Evolutionary conservation across 2,329 filamentous ascomycete genomes (phyloP).

Genomic region (Aspergillus fijiensis): DNA sequence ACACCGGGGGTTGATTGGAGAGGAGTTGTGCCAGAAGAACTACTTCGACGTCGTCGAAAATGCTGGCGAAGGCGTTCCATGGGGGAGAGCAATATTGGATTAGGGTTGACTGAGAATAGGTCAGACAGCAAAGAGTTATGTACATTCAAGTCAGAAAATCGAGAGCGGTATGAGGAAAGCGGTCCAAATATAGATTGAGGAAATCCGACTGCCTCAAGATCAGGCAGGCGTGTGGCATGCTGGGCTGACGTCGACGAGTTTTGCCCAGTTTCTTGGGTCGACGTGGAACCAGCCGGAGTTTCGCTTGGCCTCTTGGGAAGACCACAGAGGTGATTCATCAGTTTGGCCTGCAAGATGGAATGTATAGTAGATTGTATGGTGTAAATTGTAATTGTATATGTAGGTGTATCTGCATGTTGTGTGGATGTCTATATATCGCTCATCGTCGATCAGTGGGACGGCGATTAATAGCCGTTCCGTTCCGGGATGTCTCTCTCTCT

Average conservation of each 20-base stretch:
- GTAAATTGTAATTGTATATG: not conserved
- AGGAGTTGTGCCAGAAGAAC: slow-evolving; percentile 5
- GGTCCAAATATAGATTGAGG: not conserved
- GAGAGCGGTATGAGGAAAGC: not conserved
- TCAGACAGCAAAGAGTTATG: not conserved
- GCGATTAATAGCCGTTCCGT: not conserved
- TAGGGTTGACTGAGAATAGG: not conserved
- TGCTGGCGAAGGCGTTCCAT: slow-evolving; percentile 20
- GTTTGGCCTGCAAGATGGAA: not conserved
- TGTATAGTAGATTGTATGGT: too few relatives aligned
- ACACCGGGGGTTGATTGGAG: slow-evolving; percentile 6
- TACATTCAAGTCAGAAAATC: not conserved
- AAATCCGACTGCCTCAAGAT: not conserved
- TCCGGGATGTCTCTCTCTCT: not conserved
- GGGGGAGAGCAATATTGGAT: not conserved
- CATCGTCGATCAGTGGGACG: not conserved
- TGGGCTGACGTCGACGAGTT: slow-evolving; percentile 25
- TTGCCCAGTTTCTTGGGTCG: slow-evolving; percentile 9
- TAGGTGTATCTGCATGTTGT: not conserved
- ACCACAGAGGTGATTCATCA: not conserved
- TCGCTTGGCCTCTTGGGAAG: not conserved
- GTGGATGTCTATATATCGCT: not conserved
- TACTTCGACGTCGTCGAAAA: slow-evolving; percentile 18
- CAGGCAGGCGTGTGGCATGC: slow-evolving; percentile 1
- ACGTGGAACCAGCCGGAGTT: slow-evolving; percentile 9